Base-by-base conservation (phyloP, 352 stramenopile genomes). In the Phytophthora chlamydospora region DNA sequence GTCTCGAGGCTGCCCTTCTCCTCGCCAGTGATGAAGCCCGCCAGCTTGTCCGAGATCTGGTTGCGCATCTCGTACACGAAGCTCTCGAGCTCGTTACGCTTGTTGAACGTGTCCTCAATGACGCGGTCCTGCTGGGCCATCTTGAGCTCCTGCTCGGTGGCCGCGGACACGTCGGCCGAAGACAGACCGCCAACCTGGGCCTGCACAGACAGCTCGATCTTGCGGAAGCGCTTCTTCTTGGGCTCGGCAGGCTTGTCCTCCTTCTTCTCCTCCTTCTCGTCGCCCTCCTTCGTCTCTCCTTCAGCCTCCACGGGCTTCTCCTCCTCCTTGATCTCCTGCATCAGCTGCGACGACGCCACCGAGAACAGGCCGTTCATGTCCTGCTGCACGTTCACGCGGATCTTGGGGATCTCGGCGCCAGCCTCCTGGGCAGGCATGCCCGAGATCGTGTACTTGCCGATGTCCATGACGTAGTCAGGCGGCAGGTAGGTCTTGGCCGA, bases 11-110 rank as follows among this genome's bases (percentile, higher is more conserved):
- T 80, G 39, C 61, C 61, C 70, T 93, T 94, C 76, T 99, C 97
- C 42, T 83, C 74, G n/a, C 90, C 67, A 19, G 95, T 96, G 51
- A 94, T 91, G 71, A 96, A 98, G 19, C 78, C 75, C 19, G 83
- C 71, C 31, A 97, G 82, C 55, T 82, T 80, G 59, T 93, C 88
- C 62, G 76, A 76, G 54, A 98, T 72, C 60, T 98, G 97, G 85
- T 99, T 98, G 49, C 98, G 93, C 96, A 99, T 99, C 71, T 97
- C 90, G 81, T 99, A 99, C 70, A 99, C 97, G 75, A 99, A 99
- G 39, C 90, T 98, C 75, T 99, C 98, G 29, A 99, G 85, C 71
- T 99, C 97, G 76, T 99, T 99, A 62, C 97, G 88, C 82, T 98
- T 99, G 83, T 99, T 98, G 51, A 96, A 89, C 21, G 97, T 99